These are phyloP conservation scores for Kwoniella sp. DNA, from an alignment of 768 basidiomycete genomes.

Conservation along the genomic window DNA sequence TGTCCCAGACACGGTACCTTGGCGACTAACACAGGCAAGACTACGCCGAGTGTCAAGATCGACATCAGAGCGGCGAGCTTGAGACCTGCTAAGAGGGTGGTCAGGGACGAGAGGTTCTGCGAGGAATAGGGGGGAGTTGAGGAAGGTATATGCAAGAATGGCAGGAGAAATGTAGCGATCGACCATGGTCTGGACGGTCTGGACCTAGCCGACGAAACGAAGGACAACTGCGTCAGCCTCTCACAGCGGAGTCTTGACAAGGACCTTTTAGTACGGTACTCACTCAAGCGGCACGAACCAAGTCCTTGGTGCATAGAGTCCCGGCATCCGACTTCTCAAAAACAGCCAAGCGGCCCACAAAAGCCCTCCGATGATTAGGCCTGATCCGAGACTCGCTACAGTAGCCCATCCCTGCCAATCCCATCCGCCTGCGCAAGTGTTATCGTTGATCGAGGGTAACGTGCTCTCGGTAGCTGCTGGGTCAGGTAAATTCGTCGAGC, in stretches of 20 bases:
- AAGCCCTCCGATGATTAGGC: conserved; percentile 29
- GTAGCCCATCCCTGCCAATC: conserved; percentile 46
- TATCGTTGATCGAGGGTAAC: conserved; percentile 10
- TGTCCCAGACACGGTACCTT: conserved; percentile 69
- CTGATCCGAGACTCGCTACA: conserved; percentile 27
- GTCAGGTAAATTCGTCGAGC: too few species aligned
- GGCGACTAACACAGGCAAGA: conserved; percentile 73
- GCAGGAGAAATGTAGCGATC: conserved; percentile 71
- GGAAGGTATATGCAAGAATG: conserved; percentile 67
- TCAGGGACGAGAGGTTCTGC: conserved; percentile 72
- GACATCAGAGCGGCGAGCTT: conserved; percentile 70
- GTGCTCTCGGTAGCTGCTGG: too few species aligned
- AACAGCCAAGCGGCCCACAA: conserved; percentile 42
- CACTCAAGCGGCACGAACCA: conserved; percentile 38
- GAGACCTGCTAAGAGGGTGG: conserved; percentile 69
- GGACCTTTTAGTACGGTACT: too few species aligned
- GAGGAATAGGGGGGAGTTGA: conserved; percentile 63
- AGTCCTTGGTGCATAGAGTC: conserved; percentile 32
- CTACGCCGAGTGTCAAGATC: conserved; percentile 69
- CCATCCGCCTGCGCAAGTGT: conserved; percentile 37
- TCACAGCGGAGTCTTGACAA: too few species aligned
- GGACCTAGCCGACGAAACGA: conserved; percentile 58
- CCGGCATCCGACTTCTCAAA: conserved; percentile 26
- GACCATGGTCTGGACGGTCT: conserved; percentile 68
- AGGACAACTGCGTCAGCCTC: conserved; percentile 3